phyloP scores from a whole-genome alignment of 1,139 yeast species.

The Entelexis sorbosivorans region DNA sequence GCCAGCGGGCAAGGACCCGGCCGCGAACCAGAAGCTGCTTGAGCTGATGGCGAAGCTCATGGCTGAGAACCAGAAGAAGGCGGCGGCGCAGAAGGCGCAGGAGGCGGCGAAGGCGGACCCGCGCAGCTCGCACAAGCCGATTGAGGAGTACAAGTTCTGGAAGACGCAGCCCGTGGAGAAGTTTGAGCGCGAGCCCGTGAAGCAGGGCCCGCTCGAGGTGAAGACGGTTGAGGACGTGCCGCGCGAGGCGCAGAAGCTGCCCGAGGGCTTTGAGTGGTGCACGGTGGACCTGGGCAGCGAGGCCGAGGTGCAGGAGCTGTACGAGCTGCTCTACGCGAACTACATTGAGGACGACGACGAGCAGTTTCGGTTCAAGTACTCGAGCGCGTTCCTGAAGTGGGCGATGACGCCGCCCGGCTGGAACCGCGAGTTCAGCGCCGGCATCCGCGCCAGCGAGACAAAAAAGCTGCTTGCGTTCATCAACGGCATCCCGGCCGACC shows the following conservation, averaged over 20 bases:
- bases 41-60: constrained; percentile 29
- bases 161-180: constrained; percentile 90
- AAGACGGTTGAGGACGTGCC: constrained; percentile 67
- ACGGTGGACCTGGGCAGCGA: constrained; percentile 56
- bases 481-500: constrained; percentile 72
- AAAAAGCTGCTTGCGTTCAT: constrained; percentile 82
- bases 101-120: constrained; percentile 22
- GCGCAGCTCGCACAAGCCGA: constrained; percentile 39
- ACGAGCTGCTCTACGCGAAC: constrained; percentile 69
- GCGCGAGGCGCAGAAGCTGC: constrained; percentile 55
- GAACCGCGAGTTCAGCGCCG: constrained; percentile 80
- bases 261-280: constrained; percentile 79
- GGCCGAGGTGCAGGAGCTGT: constrained; percentile 59
- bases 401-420: constrained; percentile 93
- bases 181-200: constrained; percentile 29
- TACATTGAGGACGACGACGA: constrained; percentile 94
- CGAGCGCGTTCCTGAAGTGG: constrained; percentile 79
- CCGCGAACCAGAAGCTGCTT: constrained; percentile 11
- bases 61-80: constrained; percentile 33
- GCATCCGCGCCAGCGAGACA: constrained; percentile 72
- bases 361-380: constrained; percentile 80
- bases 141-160: constrained; percentile 95
- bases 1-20: not conserved
- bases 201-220: constrained; percentile 21
- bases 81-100: not conserved